Conservation (phyloP, 768 basidiomycete species). For the Trametes cingulata region DNA sequence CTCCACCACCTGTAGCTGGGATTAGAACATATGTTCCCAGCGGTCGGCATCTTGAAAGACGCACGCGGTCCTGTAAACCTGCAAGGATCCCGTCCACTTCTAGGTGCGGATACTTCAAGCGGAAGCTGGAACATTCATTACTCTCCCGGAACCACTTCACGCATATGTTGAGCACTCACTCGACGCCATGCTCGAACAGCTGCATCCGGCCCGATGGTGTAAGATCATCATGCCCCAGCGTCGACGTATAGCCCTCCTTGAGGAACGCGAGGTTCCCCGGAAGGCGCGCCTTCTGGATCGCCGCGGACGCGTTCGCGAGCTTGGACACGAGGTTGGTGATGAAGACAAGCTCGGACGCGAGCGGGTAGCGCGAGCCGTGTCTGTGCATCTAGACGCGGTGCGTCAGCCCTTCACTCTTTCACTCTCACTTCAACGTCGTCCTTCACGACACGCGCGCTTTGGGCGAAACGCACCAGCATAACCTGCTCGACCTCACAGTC, state of each 20-base stretch:
- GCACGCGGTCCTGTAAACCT: constrained; percentile 35
- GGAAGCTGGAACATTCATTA: constrained; percentile 25
- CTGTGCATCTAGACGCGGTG: constrained; percentile 37
- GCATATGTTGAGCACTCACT: constrained; percentile 27
- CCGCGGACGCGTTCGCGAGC: constrained; percentile 29
- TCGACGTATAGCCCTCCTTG: constrained; percentile 38
- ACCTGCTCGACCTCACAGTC: constrained; percentile 44
- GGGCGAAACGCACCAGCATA: constrained; percentile 33
- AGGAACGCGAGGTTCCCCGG: constrained; percentile 39
- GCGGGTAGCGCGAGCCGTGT: constrained; percentile 44
- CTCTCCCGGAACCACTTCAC: not conserved
- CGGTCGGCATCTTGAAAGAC: not conserved
- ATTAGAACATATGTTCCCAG: not conserved
- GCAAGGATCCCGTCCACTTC: constrained; percentile 30
- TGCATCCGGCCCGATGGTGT: constrained; percentile 39
- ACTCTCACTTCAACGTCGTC: too few relatives aligned
- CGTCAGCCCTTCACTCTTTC: not conserved
- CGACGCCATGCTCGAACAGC: constrained; percentile 43
- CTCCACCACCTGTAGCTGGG: constrained; percentile 34
- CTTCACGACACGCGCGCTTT: too few relatives aligned
- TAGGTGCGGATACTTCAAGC: constrained; percentile 34
- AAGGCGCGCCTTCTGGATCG: constrained; percentile 32
- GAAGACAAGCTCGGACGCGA: constrained; percentile 33
- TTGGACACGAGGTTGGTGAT: constrained; percentile 37
- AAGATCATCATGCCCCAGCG: constrained; percentile 37